Conservation (phyloP, 371 early-diverging fungal species). For the Mortierella sp. region DNA sequence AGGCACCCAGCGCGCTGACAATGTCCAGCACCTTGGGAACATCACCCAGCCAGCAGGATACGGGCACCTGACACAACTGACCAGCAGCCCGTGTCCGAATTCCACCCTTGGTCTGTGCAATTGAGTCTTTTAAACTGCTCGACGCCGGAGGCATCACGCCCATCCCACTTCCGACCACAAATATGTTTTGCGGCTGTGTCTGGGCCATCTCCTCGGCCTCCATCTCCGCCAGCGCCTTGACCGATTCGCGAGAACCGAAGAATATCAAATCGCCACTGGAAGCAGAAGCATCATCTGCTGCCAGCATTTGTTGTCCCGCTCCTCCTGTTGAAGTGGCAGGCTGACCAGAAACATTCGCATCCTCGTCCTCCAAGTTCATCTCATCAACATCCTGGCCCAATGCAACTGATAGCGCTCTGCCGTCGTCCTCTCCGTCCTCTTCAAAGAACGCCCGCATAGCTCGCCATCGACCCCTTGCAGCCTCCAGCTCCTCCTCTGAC, state of each 20-base stretch:
- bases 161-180: constrained; percentile 34
- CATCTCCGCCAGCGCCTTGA: constrained; percentile 53
- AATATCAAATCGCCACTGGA: constrained; percentile 44
- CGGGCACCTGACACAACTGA: constrained; percentile 39
- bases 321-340: neutral
- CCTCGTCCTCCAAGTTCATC: constrained; percentile 41
- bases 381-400: constrained; percentile 40
- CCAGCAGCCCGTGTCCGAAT: neutral
- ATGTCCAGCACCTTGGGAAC: constrained; percentile 42
- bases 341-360: neutral
- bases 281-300: constrained; percentile 13
- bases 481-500: constrained; percentile 26
- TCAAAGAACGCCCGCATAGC: constrained; percentile 45
- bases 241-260: constrained; percentile 48
- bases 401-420: constrained; percentile 14
- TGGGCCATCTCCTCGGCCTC: constrained; percentile 35
- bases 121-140: neutral
- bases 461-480: constrained; percentile 38
- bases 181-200: constrained; percentile 21
- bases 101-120: neutral
- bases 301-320: neutral
- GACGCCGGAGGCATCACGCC: constrained; percentile 26
- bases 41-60: constrained; percentile 53
- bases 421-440: constrained; percentile 36
- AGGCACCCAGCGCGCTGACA: constrained; percentile 15